Percentiles rank a stretch among this genome's conserved stretches.
These are phyloP conservation scores for Ormosia semicastrata DNA, from an alignment of 306 rosid species.

Conservation along the genomic window DNA sequence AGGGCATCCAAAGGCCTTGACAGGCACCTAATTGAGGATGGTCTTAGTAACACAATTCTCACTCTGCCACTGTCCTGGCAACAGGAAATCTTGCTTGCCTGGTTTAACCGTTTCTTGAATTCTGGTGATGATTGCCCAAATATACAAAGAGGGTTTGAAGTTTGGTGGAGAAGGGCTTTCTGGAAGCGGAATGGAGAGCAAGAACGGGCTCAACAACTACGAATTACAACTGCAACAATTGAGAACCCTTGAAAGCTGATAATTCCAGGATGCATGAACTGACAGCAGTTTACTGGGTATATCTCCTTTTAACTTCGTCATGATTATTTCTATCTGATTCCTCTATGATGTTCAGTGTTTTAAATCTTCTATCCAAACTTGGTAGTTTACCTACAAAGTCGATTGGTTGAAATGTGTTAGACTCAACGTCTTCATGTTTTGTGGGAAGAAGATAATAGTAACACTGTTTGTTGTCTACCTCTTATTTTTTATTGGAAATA, in stretches of 20 bases:
- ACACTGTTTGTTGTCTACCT: not conserved
- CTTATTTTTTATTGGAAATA: not conserved
- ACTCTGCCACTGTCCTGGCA: constrained; percentile 94
- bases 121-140: constrained; percentile 98
- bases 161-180: constrained; percentile 99
- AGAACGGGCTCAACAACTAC: constrained; percentile 58
- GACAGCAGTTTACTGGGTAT: constrained; percentile 39
- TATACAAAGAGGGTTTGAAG: constrained; percentile 92
- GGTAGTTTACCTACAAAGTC: not conserved
- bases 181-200: constrained; percentile 78
- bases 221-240: constrained; percentile 60
- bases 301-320: constrained; percentile 33
- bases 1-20: constrained; percentile 90
- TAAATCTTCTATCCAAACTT: not conserved
- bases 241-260: constrained; percentile 52
- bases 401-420: constrained; percentile 13
- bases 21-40: constrained; percentile 90
- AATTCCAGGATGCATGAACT: constrained; percentile 3
- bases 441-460: not conserved
- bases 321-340: constrained; percentile 15
- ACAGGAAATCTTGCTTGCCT: constrained; percentile 89
- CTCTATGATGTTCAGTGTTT: not conserved
- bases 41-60: constrained; percentile 94
- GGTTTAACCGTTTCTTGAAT: constrained; percentile 93
- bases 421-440: not conserved